These are phyloP conservation scores for Trichoderma koningiopsis DNA, from an alignment of 2,329 filamentous ascomycete genomes.

Conservation along the genomic window DNA sequence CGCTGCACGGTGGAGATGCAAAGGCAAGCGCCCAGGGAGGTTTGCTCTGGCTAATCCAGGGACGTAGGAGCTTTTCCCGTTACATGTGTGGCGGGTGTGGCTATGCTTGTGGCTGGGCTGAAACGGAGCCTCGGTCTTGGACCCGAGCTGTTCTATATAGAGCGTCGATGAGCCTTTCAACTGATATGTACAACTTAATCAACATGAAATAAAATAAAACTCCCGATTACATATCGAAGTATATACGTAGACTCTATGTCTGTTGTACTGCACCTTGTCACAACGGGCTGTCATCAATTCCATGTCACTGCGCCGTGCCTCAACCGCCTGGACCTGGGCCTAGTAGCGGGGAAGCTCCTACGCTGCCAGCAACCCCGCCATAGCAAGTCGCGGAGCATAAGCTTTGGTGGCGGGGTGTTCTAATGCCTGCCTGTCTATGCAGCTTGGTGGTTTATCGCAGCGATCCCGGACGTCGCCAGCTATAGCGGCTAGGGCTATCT, in stretches of 20 bases:
- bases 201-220: neutral
- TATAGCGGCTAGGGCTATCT: neutral
- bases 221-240: neutral
- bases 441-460: neutral
- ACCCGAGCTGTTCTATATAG: neutral
- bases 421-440: neutral
- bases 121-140: neutral
- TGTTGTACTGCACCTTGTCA: neutral
- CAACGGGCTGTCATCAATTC: neutral
- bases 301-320: neutral
- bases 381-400: neutral
- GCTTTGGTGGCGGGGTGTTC: slow-evolving; percentile 11
- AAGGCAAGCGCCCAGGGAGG: slow-evolving; percentile 19
- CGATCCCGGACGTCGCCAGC: slow-evolving; percentile 10
- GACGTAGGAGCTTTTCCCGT: neutral
- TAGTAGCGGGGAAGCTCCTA: slow-evolving; percentile 7
- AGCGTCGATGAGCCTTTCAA: too few species aligned
- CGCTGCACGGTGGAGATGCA: slow-evolving; percentile 18
- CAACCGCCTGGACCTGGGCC: neutral
- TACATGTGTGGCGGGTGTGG: neutral
- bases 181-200: neutral
- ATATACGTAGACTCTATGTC: neutral
- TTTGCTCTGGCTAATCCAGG: neutral
- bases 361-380: slow-evolving; percentile 9
- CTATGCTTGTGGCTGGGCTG: neutral